These are phyloP conservation scores for Iberis pinnata DNA, from an alignment of 345 rosid species.

Conservation along the genomic window DNA sequence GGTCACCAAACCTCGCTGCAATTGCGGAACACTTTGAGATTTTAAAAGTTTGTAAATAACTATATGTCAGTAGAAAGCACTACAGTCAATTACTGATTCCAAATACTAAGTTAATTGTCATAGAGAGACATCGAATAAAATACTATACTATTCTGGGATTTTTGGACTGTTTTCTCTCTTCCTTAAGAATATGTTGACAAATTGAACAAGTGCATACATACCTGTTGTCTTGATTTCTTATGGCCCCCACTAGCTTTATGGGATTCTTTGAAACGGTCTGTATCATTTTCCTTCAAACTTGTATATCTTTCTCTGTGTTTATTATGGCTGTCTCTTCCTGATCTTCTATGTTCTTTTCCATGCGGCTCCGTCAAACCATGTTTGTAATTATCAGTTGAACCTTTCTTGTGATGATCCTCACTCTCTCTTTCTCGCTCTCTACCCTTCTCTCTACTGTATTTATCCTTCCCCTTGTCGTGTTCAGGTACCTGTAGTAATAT, in stretches of 20 bases:
- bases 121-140: slow-evolving; percentile 5
- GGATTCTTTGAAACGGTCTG: slow-evolving; percentile 42
- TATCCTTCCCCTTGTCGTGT: slow-evolving; percentile 54
- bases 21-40: background rate
- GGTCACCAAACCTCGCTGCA: slow-evolving; percentile 54
- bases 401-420: slow-evolving; percentile 43
- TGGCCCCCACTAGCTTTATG: slow-evolving; percentile 47
- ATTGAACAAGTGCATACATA: slow-evolving; percentile 16
- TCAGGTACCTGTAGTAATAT: slow-evolving; percentile 49
- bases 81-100: background rate
- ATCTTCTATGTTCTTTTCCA: slow-evolving; percentile 43
- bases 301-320: slow-evolving; percentile 60
- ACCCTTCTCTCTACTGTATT: slow-evolving; percentile 63
- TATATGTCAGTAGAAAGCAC: background rate
- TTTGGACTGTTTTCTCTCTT: slow-evolving; percentile 1
- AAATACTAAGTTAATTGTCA: background rate
- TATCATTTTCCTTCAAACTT: slow-evolving; percentile 46
- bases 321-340: slow-evolving; percentile 49
- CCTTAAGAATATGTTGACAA: slow-evolving; percentile 3
- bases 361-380: slow-evolving; percentile 38
- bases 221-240: slow-evolving; percentile 63
- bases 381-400: slow-evolving; percentile 40
- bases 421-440: slow-evolving; percentile 56
- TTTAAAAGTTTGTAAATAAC: slow-evolving; percentile 1
- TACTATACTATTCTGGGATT: background rate